Evolutionary conservation across 495 filamentous ascomycete genomes (phyloP), one percentile per base, ranked within the genome.

Genomic region (Penicillium lagena): DNA sequence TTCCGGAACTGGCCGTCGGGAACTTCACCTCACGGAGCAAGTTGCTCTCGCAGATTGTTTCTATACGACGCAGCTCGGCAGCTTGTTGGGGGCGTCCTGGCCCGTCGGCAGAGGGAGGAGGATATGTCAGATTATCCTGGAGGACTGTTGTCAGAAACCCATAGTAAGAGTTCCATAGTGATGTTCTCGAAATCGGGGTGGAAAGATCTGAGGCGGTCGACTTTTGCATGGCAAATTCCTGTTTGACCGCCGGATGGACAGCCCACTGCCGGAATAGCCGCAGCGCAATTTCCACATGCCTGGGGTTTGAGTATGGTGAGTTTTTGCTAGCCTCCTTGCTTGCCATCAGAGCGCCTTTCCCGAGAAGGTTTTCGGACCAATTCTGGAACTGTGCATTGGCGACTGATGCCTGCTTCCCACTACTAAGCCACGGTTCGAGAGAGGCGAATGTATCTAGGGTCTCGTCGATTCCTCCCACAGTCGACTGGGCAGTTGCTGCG

Each of bases 151-250:
- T 90, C 15, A 95, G 66, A 2, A 82, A 74, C 43, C 75, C 68
- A 57, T 94, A 95, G 56, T 96, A 95, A 39, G 82, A 75, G 55
- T 78, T 82, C 89, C 88, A 96, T 11, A 90, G 58, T 7, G 54
- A 42, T 1, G 51, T 50, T 29, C 59, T 62, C 1, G 61, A 55
- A 2, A 40, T 56, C 27, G 57, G 36, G 9, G 46, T 54, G 0
- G 56, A 46, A 7, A 45, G 35, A 35, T 55, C 59, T 12, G 52
- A 46, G 15, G 37, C 49, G 17, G 54, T 50, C 12, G 43, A 47
- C 7, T 45, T 46, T 50, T 55, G 68, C 64, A 79, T 78, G 79
- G 59, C 79, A 79, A 42, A 35, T 11, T 52, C 56, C 45, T 62
- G 52, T 43, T 65, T 70, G 28, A 66, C 55, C 29, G 56, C 35